Conservation (phyloP, 805 yeast species). For the Candida ovalis region DNA sequence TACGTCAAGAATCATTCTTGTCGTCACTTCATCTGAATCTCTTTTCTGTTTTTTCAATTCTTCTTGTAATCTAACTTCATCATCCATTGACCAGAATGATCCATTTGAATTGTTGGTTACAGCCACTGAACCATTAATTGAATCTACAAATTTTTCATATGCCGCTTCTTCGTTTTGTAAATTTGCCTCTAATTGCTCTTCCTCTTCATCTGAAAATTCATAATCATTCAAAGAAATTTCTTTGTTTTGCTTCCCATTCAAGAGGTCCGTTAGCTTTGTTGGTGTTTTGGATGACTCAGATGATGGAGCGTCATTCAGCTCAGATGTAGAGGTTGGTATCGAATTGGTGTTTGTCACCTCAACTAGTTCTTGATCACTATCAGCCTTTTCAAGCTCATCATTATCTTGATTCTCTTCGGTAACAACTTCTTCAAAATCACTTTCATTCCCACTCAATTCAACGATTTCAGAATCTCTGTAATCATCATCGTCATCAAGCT, state of each 20-base stretch:
- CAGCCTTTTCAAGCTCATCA: too few relatives aligned
- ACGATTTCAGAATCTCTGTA: too few relatives aligned
- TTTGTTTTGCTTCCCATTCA: not conserved
- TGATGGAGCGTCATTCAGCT: not conserved
- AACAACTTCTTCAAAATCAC: slow-evolving; percentile 13
- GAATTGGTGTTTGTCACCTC: not conserved
- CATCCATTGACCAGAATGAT: slow-evolving; percentile 31
- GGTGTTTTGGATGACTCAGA: not conserved
- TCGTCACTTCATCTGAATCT: slow-evolving; percentile 89
- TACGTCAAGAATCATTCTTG: slow-evolving; percentile 81
- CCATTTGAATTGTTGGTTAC: not conserved
- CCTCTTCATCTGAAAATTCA: slow-evolving; percentile 76
- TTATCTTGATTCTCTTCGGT: too few relatives aligned
- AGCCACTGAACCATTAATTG: slow-evolving; percentile 25
- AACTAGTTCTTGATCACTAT: not conserved
- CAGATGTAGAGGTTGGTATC: too few relatives aligned
- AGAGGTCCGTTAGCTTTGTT: not conserved
- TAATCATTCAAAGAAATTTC: slow-evolving; percentile 38
- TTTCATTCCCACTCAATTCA: too few relatives aligned
- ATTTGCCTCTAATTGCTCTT: slow-evolving; percentile 58
- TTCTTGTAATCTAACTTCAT: slow-evolving; percentile 51
- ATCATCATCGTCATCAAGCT: too few relatives aligned
- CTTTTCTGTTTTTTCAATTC: slow-evolving; percentile 66
- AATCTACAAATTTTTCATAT: slow-evolving; percentile 56
- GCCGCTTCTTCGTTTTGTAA: slow-evolving; percentile 69